Conservation (phyloP, 805 yeast genomes). For the Lachancea quebecensis region DNA sequence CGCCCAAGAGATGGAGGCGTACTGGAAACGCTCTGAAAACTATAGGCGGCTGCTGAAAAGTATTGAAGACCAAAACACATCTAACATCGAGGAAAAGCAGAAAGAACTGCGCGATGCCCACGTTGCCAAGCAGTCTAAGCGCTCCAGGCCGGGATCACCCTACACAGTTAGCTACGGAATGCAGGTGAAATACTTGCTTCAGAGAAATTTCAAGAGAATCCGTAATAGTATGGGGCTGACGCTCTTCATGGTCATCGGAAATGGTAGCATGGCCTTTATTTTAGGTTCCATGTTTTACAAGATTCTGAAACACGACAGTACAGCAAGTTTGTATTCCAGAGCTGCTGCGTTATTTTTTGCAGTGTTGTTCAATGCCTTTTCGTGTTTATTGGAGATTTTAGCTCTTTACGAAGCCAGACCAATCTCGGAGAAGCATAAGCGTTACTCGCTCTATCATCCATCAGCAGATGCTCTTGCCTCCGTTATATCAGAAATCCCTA, state of each 20-base stretch:
- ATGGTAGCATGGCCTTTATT: slow-evolving; percentile 47
- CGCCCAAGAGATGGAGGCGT: slow-evolving; percentile 52
- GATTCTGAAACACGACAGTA: slow-evolving; percentile 29
- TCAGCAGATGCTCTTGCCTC: slow-evolving; percentile 54
- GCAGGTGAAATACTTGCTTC: slow-evolving; percentile 43
- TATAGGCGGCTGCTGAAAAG: slow-evolving; percentile 36
- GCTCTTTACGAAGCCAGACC: slow-evolving; percentile 48
- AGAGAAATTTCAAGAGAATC: slow-evolving; percentile 43
- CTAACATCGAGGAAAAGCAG: slow-evolving; percentile 20
- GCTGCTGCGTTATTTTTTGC: slow-evolving; percentile 65
- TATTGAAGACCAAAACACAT: slow-evolving; percentile 37
- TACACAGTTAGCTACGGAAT: slow-evolving; percentile 44
- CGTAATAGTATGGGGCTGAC: slow-evolving; percentile 45
- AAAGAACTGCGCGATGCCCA: slow-evolving; percentile 35
- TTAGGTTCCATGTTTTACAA: slow-evolving; percentile 55
- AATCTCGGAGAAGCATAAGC: slow-evolving; percentile 52
- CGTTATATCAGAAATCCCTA: slow-evolving; percentile 44
- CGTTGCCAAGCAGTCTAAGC: slow-evolving; percentile 45
- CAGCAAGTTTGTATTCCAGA: slow-evolving; percentile 47
- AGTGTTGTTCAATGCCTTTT: slow-evolving; percentile 53
- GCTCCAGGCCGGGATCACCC: slow-evolving; percentile 42
- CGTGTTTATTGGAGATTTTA: slow-evolving; percentile 53
- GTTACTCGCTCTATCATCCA: slow-evolving; percentile 52
- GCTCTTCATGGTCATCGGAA: slow-evolving; percentile 37
- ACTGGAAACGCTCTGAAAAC: slow-evolving; percentile 50